Base-by-base conservation (phyloP, 768 basidiomycete genomes). In the Tricholoma sp. region DNA sequence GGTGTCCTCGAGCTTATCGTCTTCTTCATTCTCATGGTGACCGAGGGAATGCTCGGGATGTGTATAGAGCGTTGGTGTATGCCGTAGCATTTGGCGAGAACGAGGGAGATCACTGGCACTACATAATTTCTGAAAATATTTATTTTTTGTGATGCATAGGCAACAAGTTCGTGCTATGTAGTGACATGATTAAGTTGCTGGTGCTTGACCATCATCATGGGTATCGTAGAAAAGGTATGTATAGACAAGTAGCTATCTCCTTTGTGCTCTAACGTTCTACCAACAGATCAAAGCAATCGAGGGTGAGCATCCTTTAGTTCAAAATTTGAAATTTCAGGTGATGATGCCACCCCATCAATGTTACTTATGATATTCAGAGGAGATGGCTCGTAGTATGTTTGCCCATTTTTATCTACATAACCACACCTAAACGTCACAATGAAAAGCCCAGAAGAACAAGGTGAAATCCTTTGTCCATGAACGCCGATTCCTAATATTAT, bases 361-460 rank as follows among this genome's bases (percentile, higher is more conserved):
- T n/a, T n/a, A n/a, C n/a, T n/a, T n/a, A n/a, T n/a, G n/a, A n/a
- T n/a, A n/a, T n/a, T n/a, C n/a, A 94, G 92, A 94, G 85, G 95
- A 98, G 83, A 97, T 98, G 95, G 88, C 91, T 61, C 83, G 94
- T 74, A 98, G 94, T 93, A 70, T 77, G 89, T 79, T 35, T 12
- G 22, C 1, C 21, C 45, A n/a, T 53, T 43, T 31, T 22, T 50
- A 52, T 4, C 18, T 8, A 49, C 54, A 7, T 19, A n/a, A 27
- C 53, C 14, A n/a, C 24, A 18, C 27, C n/a, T 60, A 24, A 45
- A 60, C 43, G 55, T 53, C 51, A 8, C 18, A 37, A 24, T 55
- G 21, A 47, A 19, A 57, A 94, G 91, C 93, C 51, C 94, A 96
- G 76, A 98, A 98, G 79, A 98, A 98, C 73, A 96, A 92, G 82